phyloP scores from a whole-genome alignment of 2,329 filamentous ascomycete species.

The Cladorrhinum sp. region DNA sequence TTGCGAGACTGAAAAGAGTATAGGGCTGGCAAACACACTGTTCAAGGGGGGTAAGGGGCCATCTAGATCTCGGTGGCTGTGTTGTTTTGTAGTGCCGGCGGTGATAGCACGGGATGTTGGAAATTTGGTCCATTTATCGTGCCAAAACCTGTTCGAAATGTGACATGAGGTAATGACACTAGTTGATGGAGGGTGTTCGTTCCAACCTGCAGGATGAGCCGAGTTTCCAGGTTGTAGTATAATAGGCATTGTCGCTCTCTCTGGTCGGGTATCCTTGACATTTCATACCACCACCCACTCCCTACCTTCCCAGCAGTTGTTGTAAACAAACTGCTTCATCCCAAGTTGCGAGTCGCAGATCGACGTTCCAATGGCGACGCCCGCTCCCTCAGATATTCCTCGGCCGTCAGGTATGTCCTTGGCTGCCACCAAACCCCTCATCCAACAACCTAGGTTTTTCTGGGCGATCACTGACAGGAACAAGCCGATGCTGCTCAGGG shows the following conservation, averaged over 20 bases:
- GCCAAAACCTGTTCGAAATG: slow-evolving; percentile 4
- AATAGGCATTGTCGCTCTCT: slow-evolving; percentile 16
- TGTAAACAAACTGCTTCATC: slow-evolving; percentile 12
- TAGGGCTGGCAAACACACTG: background rate
- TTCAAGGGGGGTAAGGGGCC: slow-evolving; percentile 1
- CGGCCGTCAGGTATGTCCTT: slow-evolving; percentile 14
- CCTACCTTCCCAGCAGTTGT: background rate
- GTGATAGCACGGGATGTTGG: background rate
- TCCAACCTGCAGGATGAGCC: background rate
- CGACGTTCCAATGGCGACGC: slow-evolving; percentile 15
- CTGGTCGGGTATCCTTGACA: slow-evolving; percentile 12
- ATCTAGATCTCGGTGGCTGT: slow-evolving; percentile 1
- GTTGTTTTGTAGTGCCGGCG: slow-evolving; percentile 7
- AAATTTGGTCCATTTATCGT: background rate
- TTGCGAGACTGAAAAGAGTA: slow-evolving; percentile 1
- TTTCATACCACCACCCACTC: slow-evolving; percentile 12
- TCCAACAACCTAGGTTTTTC: background rate
- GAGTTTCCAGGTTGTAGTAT: slow-evolving; percentile 7
- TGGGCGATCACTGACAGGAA: background rate
- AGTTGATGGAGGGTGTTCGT: slow-evolving; percentile 2
- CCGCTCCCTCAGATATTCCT: slow-evolving; percentile 11
- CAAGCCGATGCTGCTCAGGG: slow-evolving; percentile 10
- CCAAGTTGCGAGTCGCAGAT: slow-evolving; percentile 13
- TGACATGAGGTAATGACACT: slow-evolving; percentile 8
- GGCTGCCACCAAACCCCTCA: background rate